A percentile compares a stretch with the other conserved stretches of the same genome.
phyloP scores from a whole-genome alignment of 768 basidiomycete species.

The Suillus clintonianus region DNA sequence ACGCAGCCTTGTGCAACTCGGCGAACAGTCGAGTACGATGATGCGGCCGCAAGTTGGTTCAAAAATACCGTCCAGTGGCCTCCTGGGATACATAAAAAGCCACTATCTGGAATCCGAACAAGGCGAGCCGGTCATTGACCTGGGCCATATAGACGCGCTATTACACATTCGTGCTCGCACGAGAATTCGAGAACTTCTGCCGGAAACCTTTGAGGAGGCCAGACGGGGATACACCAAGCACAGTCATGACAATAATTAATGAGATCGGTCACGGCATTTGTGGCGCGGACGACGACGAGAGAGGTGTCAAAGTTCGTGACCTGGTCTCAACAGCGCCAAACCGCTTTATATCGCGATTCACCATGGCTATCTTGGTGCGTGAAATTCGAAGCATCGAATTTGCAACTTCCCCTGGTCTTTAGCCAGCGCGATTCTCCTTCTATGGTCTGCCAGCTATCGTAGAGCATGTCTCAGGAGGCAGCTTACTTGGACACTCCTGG shows the following conservation, averaged over 20 bases:
- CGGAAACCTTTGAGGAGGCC: background rate
- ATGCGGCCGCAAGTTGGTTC: too few relatives aligned
- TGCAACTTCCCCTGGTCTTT: background rate
- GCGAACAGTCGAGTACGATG: background rate
- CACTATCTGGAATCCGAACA: background rate
- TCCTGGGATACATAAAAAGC: background rate
- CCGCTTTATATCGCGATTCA: background rate
- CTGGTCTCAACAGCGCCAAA: background rate
- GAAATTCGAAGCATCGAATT: constrained; percentile 1
- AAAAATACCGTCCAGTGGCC: background rate
- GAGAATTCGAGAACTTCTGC: background rate
- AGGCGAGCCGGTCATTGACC: background rate
- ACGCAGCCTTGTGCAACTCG: too few relatives aligned
- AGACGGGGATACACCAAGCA: background rate
- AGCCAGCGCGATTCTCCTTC: background rate
- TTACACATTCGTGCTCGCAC: background rate
- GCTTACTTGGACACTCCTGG: background rate
- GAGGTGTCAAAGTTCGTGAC: background rate
- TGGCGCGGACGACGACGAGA: background rate
- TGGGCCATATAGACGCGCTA: background rate
- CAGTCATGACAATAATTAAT: background rate
- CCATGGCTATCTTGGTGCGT: constrained; percentile 2
- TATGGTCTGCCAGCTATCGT: background rate
- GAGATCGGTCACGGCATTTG: background rate
- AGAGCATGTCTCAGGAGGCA: background rate